These are phyloP conservation scores for Russula dissimulans DNA, from an alignment of 768 basidiomycete genomes.

Conservation along the genomic window DNA sequence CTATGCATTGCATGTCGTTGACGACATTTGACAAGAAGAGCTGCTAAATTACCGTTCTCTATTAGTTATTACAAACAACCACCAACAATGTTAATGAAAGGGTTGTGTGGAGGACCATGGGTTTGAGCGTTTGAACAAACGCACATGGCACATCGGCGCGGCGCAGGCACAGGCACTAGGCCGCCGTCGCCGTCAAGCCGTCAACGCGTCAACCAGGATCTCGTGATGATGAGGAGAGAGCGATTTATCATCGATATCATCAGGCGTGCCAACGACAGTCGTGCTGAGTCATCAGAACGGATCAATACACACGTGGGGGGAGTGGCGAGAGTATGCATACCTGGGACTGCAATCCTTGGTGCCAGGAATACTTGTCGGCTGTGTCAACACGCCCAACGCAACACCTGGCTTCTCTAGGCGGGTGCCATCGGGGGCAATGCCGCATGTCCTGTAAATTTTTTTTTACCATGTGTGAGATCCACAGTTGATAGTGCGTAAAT, in stretches of 20 bases:
- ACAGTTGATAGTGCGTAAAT: background rate
- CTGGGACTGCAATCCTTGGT: conserved; percentile 2
- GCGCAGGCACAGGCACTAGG: background rate
- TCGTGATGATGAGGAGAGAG: background rate
- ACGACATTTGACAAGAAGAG: no score
- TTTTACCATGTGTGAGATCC: background rate
- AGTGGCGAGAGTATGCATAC: background rate
- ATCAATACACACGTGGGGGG: background rate
- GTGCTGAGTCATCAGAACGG: background rate
- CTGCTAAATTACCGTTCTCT: no score
- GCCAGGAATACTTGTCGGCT: conserved; percentile 1
- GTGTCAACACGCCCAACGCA: background rate
- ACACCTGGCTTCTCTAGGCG: conserved; percentile 5
- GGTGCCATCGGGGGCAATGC: conserved; percentile 28
- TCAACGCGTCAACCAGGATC: background rate
- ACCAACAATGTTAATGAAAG: background rate
- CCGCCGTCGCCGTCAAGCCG: background rate
- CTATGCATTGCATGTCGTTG: no score
- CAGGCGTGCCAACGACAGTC: conserved; percentile 10
- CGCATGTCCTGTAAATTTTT: conserved; percentile 20
- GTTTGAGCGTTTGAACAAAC: background rate
- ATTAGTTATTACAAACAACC: no score
- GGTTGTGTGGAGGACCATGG: background rate
- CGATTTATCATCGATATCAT: conserved; percentile 6
- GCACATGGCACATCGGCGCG: background rate